Evolutionary conservation across 768 basidiomycete genomes (phyloP).

Genomic region (Termitomyces sp.): DNA sequence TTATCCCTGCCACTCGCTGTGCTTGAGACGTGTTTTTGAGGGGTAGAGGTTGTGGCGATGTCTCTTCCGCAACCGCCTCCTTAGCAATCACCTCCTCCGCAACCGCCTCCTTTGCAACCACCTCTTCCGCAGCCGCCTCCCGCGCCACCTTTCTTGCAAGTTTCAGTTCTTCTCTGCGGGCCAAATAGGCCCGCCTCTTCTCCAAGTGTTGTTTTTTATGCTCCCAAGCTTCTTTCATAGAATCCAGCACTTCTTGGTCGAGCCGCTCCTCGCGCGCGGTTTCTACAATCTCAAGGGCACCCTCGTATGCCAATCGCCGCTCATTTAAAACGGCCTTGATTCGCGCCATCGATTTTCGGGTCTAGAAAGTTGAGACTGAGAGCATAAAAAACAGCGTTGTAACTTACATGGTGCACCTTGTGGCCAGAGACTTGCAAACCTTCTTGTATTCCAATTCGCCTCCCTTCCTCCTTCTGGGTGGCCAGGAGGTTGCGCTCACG

Average conservation of each 20-base stretch:
- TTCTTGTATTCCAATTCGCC: slow-evolving; percentile 49
- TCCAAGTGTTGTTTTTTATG: slow-evolving; percentile 16
- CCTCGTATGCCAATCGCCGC: slow-evolving; percentile 78
- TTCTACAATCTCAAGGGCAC: slow-evolving; percentile 47
- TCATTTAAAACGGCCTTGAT: slow-evolving; percentile 93
- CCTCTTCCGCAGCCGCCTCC: neutral
- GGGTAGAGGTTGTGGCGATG: neutral
- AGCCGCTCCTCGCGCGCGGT: slow-evolving; percentile 25
- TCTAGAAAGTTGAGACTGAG: slow-evolving; percentile 36
- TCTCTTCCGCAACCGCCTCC: neutral
- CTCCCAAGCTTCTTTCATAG: slow-evolving; percentile 19
- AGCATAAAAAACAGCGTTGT: neutral
- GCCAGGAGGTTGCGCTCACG: slow-evolving; percentile 89
- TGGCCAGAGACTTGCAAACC: slow-evolving; percentile 25
- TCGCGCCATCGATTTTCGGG: slow-evolving; percentile 93
- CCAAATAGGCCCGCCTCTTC: slow-evolving; percentile 11
- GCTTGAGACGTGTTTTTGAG: neutral
- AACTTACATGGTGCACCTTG: slow-evolving; percentile 42
- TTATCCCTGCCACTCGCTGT: slow-evolving; percentile 1
- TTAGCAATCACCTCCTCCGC: too few relatives aligned
- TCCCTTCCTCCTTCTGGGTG: slow-evolving; percentile 77
- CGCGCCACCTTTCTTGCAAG: slow-evolving; percentile 6
- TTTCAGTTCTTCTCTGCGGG: slow-evolving; percentile 9
- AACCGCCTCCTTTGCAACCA: neutral
- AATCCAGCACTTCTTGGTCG: slow-evolving; percentile 22